A percentile compares a stretch with the other conserved stretches of the same genome.
Evolutionary conservation across 768 basidiomycete genomes (phyloP).

Genomic region (Lentinula guzmanii): DNA sequence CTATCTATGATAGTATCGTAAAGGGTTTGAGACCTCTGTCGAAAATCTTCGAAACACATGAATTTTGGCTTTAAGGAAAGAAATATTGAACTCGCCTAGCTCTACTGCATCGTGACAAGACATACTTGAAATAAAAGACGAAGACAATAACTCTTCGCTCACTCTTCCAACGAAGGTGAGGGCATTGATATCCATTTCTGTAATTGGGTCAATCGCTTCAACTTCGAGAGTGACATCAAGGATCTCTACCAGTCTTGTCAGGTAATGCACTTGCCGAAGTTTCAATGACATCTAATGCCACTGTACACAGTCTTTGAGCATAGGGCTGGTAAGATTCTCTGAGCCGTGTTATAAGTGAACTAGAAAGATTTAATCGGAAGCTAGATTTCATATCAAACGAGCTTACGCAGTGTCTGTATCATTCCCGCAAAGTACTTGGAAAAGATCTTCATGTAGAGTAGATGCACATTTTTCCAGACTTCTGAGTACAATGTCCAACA

Average conservation of each 20-base stretch:
- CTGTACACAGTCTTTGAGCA: constrained; percentile 40
- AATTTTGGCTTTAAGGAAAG: neutral
- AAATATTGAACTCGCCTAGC: constrained; percentile 24
- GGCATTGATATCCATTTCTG: constrained; percentile 21
- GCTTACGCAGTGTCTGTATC: constrained; percentile 40
- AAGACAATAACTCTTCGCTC: constrained; percentile 40
- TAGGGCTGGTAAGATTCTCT: constrained; percentile 41
- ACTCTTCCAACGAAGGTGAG: constrained; percentile 46
- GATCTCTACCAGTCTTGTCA: constrained; percentile 27
- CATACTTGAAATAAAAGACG: constrained; percentile 36
- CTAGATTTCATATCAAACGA: neutral
- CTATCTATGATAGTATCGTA: constrained; percentile 41
- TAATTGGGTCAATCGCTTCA: neutral
- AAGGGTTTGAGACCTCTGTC: constrained; percentile 30
- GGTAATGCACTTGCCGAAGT: constrained; percentile 23
- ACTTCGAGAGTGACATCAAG: neutral
- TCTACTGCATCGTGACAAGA: constrained; percentile 32
- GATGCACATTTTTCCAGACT: constrained; percentile 56
- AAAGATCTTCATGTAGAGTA: constrained; percentile 55
- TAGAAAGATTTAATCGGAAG: constrained; percentile 14
- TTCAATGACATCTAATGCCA: constrained; percentile 36
- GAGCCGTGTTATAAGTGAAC: constrained; percentile 37
- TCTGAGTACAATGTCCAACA: constrained; percentile 51
- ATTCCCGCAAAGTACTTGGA: constrained; percentile 33
- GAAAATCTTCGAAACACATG: constrained; percentile 38